Conservation (phyloP, 2,329 filamentous ascomycete genomes). For the Nakataea oryzae region DNA sequence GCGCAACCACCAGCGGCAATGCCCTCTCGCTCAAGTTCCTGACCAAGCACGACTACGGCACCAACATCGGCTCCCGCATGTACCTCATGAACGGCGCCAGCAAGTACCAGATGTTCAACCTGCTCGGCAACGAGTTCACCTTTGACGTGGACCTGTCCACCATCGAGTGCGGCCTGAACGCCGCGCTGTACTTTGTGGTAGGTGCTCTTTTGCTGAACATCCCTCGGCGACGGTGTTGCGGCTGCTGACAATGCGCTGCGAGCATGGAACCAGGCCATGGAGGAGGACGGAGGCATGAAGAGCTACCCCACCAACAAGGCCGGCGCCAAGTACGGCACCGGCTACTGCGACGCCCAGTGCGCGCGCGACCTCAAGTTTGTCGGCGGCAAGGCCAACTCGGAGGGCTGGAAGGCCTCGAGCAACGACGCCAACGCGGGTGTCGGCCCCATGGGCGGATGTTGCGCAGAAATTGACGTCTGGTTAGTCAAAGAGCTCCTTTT, state of each 20-base stretch:
- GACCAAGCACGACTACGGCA: constrained; percentile 29
- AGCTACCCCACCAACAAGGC: constrained; percentile 32
- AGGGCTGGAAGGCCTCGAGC: constrained; percentile 32
- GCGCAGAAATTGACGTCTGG: constrained; percentile 50
- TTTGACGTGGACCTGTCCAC: constrained; percentile 56
- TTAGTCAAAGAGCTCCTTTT: constrained; percentile 21
- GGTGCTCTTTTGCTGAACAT: background rate
- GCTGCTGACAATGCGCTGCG: constrained; percentile 8
- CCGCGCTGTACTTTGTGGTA: constrained; percentile 9
- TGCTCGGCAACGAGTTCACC: constrained; percentile 51
- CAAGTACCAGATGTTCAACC: constrained; percentile 37
- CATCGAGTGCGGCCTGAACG: constrained; percentile 53
- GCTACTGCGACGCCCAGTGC: constrained; percentile 38
- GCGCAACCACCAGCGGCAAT: constrained; percentile 30
- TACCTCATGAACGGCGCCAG: constrained; percentile 19
- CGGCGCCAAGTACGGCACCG: constrained; percentile 42
- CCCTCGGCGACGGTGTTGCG: background rate
- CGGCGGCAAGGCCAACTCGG: constrained; percentile 28
- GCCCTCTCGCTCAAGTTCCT: constrained; percentile 36
- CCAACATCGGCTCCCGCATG: constrained; percentile 23
- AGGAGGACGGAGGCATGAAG: constrained; percentile 34
- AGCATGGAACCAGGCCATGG: constrained; percentile 27
- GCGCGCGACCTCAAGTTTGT: constrained; percentile 37
- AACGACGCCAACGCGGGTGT: constrained; percentile 41
- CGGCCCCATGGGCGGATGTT: constrained; percentile 40